Evolutionary conservation across 192 early-diverging fungal genomes (phyloP).

Genomic region (Entophlyctis luteolus): DNA sequence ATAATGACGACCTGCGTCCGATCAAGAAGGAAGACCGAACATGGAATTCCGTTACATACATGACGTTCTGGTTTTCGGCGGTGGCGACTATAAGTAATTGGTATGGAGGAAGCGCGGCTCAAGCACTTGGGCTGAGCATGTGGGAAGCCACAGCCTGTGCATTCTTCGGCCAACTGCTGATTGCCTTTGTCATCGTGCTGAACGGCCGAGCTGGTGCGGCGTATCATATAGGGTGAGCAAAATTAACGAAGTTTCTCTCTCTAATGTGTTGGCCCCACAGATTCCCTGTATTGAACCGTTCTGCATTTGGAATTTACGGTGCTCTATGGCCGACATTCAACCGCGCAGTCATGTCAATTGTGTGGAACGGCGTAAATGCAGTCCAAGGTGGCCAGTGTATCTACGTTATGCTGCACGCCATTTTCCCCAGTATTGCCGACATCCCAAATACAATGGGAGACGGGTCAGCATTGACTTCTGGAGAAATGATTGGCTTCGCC

Average conservation of each 20-base stretch:
- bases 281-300: background rate
- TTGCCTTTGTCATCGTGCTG: background rate
- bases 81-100: background rate
- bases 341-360: background rate
- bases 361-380: background rate
- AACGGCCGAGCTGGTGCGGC: background rate
- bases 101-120: background rate
- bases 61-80: background rate
- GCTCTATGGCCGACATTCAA: background rate
- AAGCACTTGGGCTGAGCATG: background rate
- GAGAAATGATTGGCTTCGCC: background rate
- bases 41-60: background rate
- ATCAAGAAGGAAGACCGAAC: background rate
- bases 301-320: background rate
- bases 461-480: background rate
- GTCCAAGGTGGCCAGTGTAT: background rate
- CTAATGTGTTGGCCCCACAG: too few relatives aligned
- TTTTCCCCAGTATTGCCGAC: background rate
- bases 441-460: background rate
- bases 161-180: background rate
- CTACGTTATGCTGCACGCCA: background rate
- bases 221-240: background rate
- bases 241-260: too few relatives aligned
- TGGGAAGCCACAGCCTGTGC: background rate
- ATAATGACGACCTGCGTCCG: background rate